phyloP scores from a whole-genome alignment of 23 red algal genomes.

The Gracilaria domingensis region DNA sequence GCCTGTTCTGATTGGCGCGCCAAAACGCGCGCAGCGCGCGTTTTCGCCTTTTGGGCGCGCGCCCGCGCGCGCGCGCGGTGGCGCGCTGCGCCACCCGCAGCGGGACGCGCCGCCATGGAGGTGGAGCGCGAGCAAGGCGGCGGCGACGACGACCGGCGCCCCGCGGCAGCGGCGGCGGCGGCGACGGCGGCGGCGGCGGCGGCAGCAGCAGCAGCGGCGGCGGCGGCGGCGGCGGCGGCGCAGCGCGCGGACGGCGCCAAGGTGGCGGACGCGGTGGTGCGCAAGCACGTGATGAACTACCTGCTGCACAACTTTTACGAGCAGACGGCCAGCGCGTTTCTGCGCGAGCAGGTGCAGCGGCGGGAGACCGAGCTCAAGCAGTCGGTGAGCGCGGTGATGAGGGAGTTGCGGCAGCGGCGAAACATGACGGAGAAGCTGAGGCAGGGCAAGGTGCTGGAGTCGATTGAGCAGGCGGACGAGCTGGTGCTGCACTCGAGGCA shows the following conservation, averaged over 20 bases:
- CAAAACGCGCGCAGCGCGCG: background rate
- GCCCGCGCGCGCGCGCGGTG: background rate
- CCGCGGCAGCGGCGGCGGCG: background rate
- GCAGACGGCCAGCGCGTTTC: conserved; percentile 40
- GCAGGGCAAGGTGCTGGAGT: background rate
- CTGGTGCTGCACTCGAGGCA: background rate
- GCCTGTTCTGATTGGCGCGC: conserved; percentile 2
- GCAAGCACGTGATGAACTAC: conserved; percentile 37
- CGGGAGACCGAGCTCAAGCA: background rate
- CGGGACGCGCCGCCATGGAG: too few relatives aligned
- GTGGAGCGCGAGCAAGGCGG: background rate
- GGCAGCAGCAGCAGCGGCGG: background rate
- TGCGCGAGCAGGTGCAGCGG: background rate
- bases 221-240: background rate
- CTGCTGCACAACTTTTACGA: conserved; percentile 53
- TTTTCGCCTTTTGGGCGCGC: background rate
- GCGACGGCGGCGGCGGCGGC: background rate
- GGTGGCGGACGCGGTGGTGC: background rate
- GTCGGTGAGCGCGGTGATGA: background rate
- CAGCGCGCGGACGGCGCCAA: background rate
- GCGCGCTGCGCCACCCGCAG: too few relatives aligned
- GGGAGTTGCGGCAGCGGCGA: background rate
- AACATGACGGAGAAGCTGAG: background rate
- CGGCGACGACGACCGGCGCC: too few relatives aligned
- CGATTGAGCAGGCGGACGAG: background rate